These are phyloP conservation scores for Colletotrichum sp. DNA, from an alignment of 2,329 filamentous ascomycete genomes.

Conservation along the genomic window DNA sequence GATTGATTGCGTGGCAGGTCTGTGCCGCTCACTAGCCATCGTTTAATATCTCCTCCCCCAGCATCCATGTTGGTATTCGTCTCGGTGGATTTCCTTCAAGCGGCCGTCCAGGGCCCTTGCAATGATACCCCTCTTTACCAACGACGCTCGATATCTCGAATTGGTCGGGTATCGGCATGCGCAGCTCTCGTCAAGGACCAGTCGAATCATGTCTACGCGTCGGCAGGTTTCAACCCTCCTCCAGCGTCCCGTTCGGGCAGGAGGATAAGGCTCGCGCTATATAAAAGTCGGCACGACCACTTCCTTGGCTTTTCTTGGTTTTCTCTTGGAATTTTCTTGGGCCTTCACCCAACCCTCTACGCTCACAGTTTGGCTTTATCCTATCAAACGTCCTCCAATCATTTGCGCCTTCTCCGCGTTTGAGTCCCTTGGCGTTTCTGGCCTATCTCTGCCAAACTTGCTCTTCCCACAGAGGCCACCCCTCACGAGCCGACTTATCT, in stretches of 20 bases:
- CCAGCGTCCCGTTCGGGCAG: constrained; percentile 5
- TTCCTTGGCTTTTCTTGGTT: constrained; percentile 18
- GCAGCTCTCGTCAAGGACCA: background rate
- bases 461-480: background rate
- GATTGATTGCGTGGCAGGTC: background rate
- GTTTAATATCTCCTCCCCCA: background rate
- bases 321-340: constrained; percentile 17
- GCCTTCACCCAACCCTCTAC: background rate
- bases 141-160: background rate
- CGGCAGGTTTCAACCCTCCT: background rate
- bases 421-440: background rate
- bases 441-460: constrained; percentile 2
- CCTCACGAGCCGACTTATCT: background rate
- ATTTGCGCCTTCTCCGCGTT: background rate
- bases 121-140: background rate
- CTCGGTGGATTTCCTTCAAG: background rate
- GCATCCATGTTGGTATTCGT: background rate
- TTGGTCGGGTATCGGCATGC: background rate
- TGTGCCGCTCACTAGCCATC: background rate
- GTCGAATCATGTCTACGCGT: background rate
- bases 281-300: constrained; percentile 10
- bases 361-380: background rate
- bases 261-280: constrained; percentile 8
- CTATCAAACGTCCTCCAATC: background rate
- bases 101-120: constrained; percentile 8